Evolutionary conservation across 1,284 basidiomycete species (phyloP), one percentile per base, ranked within the genome.

Genomic region (Agaricales sp.): DNA sequence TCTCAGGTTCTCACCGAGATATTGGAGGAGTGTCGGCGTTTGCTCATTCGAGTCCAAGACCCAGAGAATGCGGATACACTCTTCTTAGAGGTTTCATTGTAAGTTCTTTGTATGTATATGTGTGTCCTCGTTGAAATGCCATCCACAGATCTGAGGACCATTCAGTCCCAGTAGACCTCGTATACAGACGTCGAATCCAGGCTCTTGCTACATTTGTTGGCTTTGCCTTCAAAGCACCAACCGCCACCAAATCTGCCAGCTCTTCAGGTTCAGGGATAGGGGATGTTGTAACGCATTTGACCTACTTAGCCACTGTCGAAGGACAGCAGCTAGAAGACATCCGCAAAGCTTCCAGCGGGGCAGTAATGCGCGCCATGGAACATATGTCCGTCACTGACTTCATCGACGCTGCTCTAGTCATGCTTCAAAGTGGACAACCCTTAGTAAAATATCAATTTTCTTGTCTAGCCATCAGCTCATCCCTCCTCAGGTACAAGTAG

Each of bases 361-460:
- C 77, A 2, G 62, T 84, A 47, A 67, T 64, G 21, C 72, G 70
- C 50, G 67, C 74, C 6, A 67, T 85, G 45, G 65, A 66, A 23
- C 76, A 79, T 18, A 80, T 89, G 65, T 74, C 83, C 13, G 90
- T 84, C 24, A 62, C 70, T 14, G 75, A 80, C 53, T 88, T 89
- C 61, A 63, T 84, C 46, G 57, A 61, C 23, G 72, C 80, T 4
- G 62, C 78, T 4, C 50, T 74, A 19, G 64, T 67, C 1, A 79
- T 86, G 65, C 57, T 87, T 3, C 62, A 70, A 39, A 76, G 73
- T 4, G 67, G 69, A 3, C 74, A 82, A 46, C 48, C 57, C 38
- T 65, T 65, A 55, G 81, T 80, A 52, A 45, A 53, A 13, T 57
- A 52, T 3, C 49, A 3, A 47, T 48, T 22, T 19, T 25, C 18